Evolutionary conservation across 345 rosid genomes (phyloP).

Genomic region (Salix brachista): DNA sequence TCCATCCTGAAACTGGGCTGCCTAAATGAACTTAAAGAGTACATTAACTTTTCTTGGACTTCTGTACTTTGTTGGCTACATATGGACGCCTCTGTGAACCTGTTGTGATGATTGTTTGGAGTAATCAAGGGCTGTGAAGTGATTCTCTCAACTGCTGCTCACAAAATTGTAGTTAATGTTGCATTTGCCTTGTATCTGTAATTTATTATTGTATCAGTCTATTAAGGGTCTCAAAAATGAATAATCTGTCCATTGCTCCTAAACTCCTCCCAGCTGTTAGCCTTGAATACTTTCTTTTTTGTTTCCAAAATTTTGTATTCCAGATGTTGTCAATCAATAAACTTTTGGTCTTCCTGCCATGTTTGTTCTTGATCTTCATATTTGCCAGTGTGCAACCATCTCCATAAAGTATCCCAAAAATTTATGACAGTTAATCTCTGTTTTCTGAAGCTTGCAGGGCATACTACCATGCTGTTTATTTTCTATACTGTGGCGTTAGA

Average conservation of each 20-base stretch:
- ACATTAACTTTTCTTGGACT: background rate
- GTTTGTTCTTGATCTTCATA: background rate
- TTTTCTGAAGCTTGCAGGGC: background rate
- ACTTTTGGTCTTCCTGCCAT: background rate
- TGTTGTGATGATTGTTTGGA: slow-evolving; percentile 2
- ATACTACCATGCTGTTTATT: background rate
- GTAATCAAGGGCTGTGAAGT: background rate
- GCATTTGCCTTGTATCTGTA: background rate
- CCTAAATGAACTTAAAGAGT: slow-evolving; percentile 42
- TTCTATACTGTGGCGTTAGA: background rate
- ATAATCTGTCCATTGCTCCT: background rate
- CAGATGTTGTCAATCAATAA: background rate
- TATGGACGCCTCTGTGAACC: background rate
- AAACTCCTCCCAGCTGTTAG: background rate
- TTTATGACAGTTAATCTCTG: background rate
- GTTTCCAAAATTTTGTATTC: background rate
- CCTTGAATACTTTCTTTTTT: background rate
- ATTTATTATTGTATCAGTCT: background rate
- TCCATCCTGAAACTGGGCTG: slow-evolving; percentile 57
- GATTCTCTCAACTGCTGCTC: background rate
- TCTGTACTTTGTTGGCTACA: background rate
- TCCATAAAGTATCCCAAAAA: background rate
- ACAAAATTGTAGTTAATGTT: background rate
- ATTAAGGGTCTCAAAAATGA: background rate
- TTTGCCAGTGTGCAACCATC: background rate